Evolutionary conservation across 306 rosid genomes (phyloP), one percentile per base, ranked within the genome.

Genomic region (Amphicarpaea edgeworthii): DNA sequence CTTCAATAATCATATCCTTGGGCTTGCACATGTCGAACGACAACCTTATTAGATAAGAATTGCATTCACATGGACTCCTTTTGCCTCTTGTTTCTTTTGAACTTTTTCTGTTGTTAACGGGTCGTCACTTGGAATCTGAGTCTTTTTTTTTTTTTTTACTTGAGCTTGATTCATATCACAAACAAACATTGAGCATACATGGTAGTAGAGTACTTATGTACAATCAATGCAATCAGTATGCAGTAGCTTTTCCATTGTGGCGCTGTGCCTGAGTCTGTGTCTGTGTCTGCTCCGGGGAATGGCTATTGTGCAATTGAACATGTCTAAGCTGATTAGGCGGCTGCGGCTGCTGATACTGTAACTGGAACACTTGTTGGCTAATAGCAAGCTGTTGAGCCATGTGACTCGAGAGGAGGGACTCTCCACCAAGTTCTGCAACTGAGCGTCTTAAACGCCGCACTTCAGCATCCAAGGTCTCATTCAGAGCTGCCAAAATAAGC

Each of bases 391-490:
- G 93, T 61, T 81, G 91, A 53, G 84, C 87, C 86, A 90, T 78
- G 77, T 80, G 77, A 64, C 78, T 82, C 0, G 89, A 85, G 49
- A 84, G 85, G 50, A 77, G 64, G 8, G 88, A 73, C 77, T 84
- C 97, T 19, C 94, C 94, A 1, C 92, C 83, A 3, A 76, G 70
- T 24, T 91, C 91, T 30, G 83, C 86, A 2, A 91, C 87, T 2
- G 85, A 23, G 20, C 83, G 78, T 82, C 90, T 89, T 57, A 89
- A 75, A 3, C 88, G 94, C 83, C 87, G 90, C 63, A 89, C 92
- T 75, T 91, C 97, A 9, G 89, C 87, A n/a, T 76, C 76, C 87
- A 93, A 78, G 20, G 97, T 87, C 75, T 90, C 97, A 12, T 90
- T 93, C 76, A 93, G 62, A 70, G 97, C 97, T 93, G 90, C 62